Conservation (phyloP, 306 rosid species). For the Vicia villosa region DNA sequence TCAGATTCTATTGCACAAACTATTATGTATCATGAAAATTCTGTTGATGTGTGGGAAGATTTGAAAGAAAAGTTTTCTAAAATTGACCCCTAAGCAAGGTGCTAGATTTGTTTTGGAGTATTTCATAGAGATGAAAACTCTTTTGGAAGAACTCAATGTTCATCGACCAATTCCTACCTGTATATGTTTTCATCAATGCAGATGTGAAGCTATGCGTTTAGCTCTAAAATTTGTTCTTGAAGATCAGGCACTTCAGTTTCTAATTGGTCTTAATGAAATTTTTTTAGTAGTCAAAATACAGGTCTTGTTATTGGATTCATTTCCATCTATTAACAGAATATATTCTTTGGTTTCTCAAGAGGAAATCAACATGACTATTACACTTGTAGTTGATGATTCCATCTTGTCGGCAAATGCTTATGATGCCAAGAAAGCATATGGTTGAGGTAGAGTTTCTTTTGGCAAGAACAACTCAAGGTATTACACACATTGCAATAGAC, state of each 20-base stretch:
- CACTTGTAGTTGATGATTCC: neutral
- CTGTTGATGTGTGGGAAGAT: neutral
- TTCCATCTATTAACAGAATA: neutral
- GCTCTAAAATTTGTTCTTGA: too few relatives aligned
- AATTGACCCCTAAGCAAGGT: too few relatives aligned
- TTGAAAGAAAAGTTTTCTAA: neutral
- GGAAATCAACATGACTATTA: too few relatives aligned
- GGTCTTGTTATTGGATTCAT: neutral
- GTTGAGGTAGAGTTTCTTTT: neutral
- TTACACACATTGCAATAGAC: neutral
- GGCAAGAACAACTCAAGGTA: neutral
- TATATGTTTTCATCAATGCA: neutral
- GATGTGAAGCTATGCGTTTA: neutral
- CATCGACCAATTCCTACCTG: neutral
- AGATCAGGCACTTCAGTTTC: neutral
- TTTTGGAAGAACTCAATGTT: neutral
- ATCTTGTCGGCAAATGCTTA: neutral
- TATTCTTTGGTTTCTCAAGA: neutral
- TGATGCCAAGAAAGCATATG: neutral
- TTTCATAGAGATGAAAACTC: neutral
- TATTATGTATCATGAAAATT: neutral
- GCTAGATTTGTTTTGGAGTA: too few relatives aligned
- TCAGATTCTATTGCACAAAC: neutral
- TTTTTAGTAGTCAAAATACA: neutral
- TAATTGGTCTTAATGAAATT: neutral